Base-by-base conservation (phyloP, 805 yeast species). In the Yarrowia divulgata region DNA sequence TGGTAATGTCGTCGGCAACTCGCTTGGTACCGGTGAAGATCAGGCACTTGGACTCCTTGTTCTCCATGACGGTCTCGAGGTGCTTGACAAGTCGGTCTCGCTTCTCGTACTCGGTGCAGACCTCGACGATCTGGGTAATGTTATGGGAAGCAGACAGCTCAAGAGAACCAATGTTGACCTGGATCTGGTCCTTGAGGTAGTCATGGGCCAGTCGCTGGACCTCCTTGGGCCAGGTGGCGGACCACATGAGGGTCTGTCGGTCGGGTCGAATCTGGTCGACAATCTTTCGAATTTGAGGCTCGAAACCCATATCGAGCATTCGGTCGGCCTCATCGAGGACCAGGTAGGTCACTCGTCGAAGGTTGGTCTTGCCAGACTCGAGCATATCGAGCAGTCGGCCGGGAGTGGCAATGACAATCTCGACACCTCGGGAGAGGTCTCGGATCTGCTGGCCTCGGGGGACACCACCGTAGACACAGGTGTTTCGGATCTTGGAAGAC, bases 251-350 rank as follows among this genome's bases (percentile, higher is more conserved):
- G 71, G 99, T 95, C 84, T 95, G 99, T 85, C 98, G 93, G 81
- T 95, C 99, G 72, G 99, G 99, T 85, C 99, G 91, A 79, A 95
- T 95, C 85, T 94, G 98, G 76, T 90, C 93, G 74, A 95, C 94
- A 81, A 95, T 95, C 83, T 94, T 94, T 86, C 99, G 89, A 81
- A 95, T 95, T 86, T 94, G 98, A 74, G 98, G 98, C 85, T 95
- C 99, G 81, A 95, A 95, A 81, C 99, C 99, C 99, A 95, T 95
- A 85, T 95, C 99, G 83, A 95, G 88, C 99, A 95, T 95, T 86
- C 99, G 91, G 83, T 95, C 99, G 77, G 99, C 99, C 87, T 95
- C 99, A 82, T 95, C 99, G 77, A 95, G 86, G 72, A 95, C 98
- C 79, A 95, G 86, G 82, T 95, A 95, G 68, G 98, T 95, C 72